A percentile compares a stretch with the other conserved stretches of the same genome.
These are phyloP conservation scores for Wickerhamomyces hampshirensis DNA, from an alignment of 805 yeast genomes.

Conservation along the genomic window DNA sequence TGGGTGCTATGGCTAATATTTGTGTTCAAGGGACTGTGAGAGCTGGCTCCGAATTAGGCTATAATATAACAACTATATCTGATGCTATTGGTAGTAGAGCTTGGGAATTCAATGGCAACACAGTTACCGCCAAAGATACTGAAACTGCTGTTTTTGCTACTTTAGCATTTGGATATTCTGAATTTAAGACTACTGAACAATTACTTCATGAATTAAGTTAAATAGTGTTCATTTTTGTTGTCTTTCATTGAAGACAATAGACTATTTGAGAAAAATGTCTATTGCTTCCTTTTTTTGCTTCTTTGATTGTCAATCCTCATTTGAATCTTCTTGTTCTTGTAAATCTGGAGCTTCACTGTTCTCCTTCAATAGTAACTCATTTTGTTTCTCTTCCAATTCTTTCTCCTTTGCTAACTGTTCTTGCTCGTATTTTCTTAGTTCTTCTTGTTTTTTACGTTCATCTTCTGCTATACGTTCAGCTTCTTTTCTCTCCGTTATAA, in stretches of 20 bases:
- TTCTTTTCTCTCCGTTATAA: constrained; percentile 4
- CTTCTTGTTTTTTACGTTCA: constrained; percentile 2
- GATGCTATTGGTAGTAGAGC: constrained; percentile 18
- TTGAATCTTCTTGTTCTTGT: constrained; percentile 12
- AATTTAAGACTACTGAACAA: constrained; percentile 1
- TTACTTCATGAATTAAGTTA: too few species aligned
- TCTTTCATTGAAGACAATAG: too few species aligned
- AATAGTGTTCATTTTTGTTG: too few species aligned
- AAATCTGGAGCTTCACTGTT: constrained; percentile 36
- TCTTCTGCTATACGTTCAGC: constrained; percentile 1
- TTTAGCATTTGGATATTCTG: constrained; percentile 13
- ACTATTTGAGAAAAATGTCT: too few species aligned
- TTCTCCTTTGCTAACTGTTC: constrained; percentile 10
- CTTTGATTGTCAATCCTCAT: too few species aligned
- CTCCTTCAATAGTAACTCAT: constrained; percentile 51
- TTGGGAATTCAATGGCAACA: constrained; percentile 14
- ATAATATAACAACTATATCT: constrained; percentile 9
- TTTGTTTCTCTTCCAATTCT: constrained; percentile 8
- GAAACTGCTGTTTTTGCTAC: constrained; percentile 15
- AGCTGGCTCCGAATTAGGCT: constrained; percentile 17
- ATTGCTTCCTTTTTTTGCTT: too few species aligned
- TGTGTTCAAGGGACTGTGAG: constrained; percentile 20
- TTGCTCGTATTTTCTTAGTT: constrained; percentile 11
- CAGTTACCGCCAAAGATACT: constrained; percentile 9
- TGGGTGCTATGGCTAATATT: constrained; percentile 20